Base-by-base conservation (phyloP, 2,329 filamentous ascomycete genomes). In the Trichoderma sp. region DNA sequence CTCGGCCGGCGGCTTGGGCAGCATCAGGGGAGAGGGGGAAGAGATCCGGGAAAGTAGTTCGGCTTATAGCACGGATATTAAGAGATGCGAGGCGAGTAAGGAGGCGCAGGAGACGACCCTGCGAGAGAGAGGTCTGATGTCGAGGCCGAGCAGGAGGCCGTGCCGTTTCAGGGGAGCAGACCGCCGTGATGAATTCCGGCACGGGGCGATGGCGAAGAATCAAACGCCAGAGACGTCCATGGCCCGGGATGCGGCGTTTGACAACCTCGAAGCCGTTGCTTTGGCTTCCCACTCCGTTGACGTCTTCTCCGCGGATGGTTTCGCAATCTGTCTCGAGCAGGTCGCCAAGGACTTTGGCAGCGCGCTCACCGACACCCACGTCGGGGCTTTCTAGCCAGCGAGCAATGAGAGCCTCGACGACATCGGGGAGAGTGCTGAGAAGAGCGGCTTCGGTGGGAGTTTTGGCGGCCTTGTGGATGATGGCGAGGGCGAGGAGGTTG, bases 261-360 rank as follows among this genome's bases (percentile, higher is more conserved):
- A 77, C 72, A 34, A 83, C 72, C 42, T 81, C 77, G 2, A 37
- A 27, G 29, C 78, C 78, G 37, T 76, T 54, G 54, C 65, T 64
- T 27, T 67, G 64, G 34, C 64, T 58, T 32, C 67, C 54, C 34
- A 57, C 67, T n/a, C 68, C 72, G 45, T 72, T 74, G 29, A 72
- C 70, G 25, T 74, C 57, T 54, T 75, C 17, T 75, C 76, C 19
- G 71, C 77, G 68, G 32, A 75, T 68, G 15, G 79, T 70, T 10
- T 83, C 80, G 70, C 84, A 87, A 75, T 89, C 87, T 7, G 83
- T 78, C 59, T 87, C 83, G 4, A 89, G 80, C 39, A 89, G 74
- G 70, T 86, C 83, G 2, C 83, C 82, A 3, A 90, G 74, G 2
- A 85, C 81, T 60, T 77, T 80, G 2, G 79, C 80, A 2, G 83